Percentiles rank a stretch among this genome's conserved stretches.
Evolutionary conservation across 441 rosid species (phyloP).

Genomic region (Sinapis alba): DNA sequence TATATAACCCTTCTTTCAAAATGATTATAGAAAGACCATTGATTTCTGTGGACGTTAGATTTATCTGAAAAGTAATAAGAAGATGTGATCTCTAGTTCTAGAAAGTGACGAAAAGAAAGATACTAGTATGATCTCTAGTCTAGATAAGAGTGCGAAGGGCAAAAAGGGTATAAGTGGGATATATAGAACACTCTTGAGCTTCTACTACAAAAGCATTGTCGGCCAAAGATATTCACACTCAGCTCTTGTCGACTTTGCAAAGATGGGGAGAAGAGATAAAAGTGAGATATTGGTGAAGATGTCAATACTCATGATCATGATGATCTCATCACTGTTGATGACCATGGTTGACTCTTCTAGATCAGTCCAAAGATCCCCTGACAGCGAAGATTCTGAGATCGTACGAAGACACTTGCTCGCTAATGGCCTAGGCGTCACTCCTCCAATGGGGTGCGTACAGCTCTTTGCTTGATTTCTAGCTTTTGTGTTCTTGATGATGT

Average conservation of each 20-base stretch:
- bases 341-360: slow-evolving; percentile 37
- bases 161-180: neutral
- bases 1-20: too few species aligned
- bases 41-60: neutral
- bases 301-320: neutral
- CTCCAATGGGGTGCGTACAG: slow-evolving; percentile 74
- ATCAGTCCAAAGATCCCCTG: slow-evolving; percentile 6
- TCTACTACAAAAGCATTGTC: slow-evolving; percentile 14
- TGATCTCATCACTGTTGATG: slow-evolving; percentile 31
- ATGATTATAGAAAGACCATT: too few species aligned
- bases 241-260: slow-evolving; percentile 7
- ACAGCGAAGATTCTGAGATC: slow-evolving; percentile 31
- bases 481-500: slow-evolving; percentile 13
- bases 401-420: slow-evolving; percentile 57
- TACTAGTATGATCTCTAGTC: neutral
- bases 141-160: slow-evolving; percentile 9
- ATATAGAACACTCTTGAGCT: slow-evolving; percentile 20
- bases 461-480: neutral
- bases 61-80: neutral
- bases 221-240: neutral
- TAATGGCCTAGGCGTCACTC: slow-evolving; percentile 75
- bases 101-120: neutral
- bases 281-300: slow-evolving; percentile 16
- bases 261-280: slow-evolving; percentile 28
- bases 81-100: neutral